Evolutionary conservation across 495 filamentous ascomycete species (phyloP), one percentile per base, ranked within the genome.

Genomic region (Cetradonia linearis): DNA sequence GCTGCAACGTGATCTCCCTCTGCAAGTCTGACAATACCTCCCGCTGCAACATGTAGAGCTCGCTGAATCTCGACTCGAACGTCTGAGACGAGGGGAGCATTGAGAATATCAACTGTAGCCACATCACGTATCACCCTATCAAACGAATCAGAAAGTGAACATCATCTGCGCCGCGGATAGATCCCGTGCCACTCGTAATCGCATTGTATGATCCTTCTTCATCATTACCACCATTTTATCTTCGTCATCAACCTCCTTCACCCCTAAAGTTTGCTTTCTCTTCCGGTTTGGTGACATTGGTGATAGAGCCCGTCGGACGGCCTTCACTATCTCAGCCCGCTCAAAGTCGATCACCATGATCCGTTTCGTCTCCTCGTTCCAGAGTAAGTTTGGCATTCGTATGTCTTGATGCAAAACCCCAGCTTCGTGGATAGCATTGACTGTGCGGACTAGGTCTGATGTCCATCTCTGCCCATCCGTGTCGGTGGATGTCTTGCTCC

Each of bases 281-380:
- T 59, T 59, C 57, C 28, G 28, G n/a, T 59, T 38, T 50, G 46
- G 42, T 11, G 18, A 49, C 2, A 34, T 52, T 13, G 46, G n/a
- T 5, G 7, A 4, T 25, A 59, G 46, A 36, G 33, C 27, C 20
- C 6, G n/a, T 38, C 44, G 42, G 9, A 23, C 20, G 14, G 23
- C 30, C 38, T 47, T 59, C 25, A 38, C n/a, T 18, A 52, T 46
- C 42, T 48, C 46, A 25, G 57, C 40, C 42, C 34, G 2, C 37
- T 69, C 54, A 44, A 68, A 68, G 55, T 66, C 63, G 14, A 66
- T 65, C 14, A 67, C 25, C 60, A 66, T 63, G 20, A 66, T 47
- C 38, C 55, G 60, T 20, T 59, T 23, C 46, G 58, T 28, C 58
- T 68, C 61, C 50, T 30, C 58, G 48, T 66, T 68, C 63, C 63